Evolutionary conservation across 306 rosid genomes (phyloP), one percentile per base, ranked within the genome.

Genomic region (Astragalus membranaceus): DNA sequence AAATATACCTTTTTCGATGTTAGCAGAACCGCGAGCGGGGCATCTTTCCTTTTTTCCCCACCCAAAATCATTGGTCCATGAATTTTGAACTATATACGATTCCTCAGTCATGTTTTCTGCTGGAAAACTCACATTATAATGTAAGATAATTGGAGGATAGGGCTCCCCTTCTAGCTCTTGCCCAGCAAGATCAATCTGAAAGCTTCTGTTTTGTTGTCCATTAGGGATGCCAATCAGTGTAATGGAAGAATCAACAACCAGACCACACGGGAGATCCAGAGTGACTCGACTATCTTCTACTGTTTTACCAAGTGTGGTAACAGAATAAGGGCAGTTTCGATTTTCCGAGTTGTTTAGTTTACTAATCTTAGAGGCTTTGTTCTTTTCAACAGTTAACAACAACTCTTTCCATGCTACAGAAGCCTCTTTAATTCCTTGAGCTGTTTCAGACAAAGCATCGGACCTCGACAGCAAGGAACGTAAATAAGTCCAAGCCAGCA

Each of bases 341-440:
- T 73, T 69, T 51, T 80, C 79, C n/a, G 75, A 56, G 73, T 70
- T 35, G 35, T 76, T 75, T 43, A 35, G 67, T 64, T 61, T 68
- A 67, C 77, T 87, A 12, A 75, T 46, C 72, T 75, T 80, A 5
- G 78, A 78, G 41, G 88, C 79, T 72, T 75, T 85, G 57, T 87
- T 78, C 72, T 76, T 73, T 35, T 72, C 72, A 79, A 89, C 58
- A 2, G 61, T 70, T 12, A 83, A 77, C 66, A 87, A 48, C 72
- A 93, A 78, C 23, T 85, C 88, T 76, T 84, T 85, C 98, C 98
- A 93, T 3, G 87, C 96, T 30, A 82, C 67, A 37, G 96, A 88
- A 54, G 96, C 98, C 87, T 93, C 97, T 79, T 85, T 87, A 39
- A 93, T 87, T 79, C 98, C 97, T 81, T 85, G 92, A 75, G 80